Percentiles rank a stretch among this genome's conserved stretches.
Conservation (phyloP, 805 yeast genomes). For the Cyberlindnera euphorbiae region DNA sequence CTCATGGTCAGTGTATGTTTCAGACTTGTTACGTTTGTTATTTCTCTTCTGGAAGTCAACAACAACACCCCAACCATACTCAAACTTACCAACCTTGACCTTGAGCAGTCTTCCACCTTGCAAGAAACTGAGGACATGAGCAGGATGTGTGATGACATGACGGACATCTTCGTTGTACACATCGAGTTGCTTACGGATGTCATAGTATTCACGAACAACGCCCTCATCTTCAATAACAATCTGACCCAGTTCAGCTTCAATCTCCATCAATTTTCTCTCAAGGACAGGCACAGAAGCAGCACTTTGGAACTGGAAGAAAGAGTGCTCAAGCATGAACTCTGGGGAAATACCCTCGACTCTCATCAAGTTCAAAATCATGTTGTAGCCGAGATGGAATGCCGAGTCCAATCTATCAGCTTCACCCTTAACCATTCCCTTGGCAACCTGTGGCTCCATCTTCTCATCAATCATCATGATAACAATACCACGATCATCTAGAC, state of each 20-base stretch:
- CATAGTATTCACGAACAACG: conserved; percentile 76
- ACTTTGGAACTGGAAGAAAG: conserved; percentile 94
- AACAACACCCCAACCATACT: conserved; percentile 97
- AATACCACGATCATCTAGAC: conserved; percentile 97
- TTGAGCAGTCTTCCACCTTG: conserved; percentile 85
- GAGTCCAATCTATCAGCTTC: conserved; percentile 97
- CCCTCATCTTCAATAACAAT: conserved; percentile 70
- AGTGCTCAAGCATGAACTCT: conserved; percentile 90
- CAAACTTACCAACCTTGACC: conserved; percentile 51
- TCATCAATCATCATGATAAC: conserved; percentile 99
- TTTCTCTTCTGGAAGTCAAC: conserved; percentile 69
- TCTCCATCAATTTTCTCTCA: conserved; percentile 58
- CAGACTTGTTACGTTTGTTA: conserved; percentile 53
- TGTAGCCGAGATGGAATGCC: conserved; percentile 95
- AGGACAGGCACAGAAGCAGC: conserved; percentile 84
- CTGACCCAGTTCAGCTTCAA: conserved; percentile 43
- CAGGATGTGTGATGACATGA: conserved; percentile 86
- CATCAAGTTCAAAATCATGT: conserved; percentile 93
- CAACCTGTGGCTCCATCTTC: conserved; percentile 99
- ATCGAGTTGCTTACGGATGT: conserved; percentile 65
- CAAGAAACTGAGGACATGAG: conserved; percentile 74
- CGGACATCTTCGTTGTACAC: conserved; percentile 71
- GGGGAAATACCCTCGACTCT: conserved; percentile 98
- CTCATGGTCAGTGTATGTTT: conserved; percentile 75
- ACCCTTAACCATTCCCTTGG: conserved; percentile 99